Base-by-base conservation (phyloP, 1,139 yeast species). In the Hansenula sp. region DNA sequence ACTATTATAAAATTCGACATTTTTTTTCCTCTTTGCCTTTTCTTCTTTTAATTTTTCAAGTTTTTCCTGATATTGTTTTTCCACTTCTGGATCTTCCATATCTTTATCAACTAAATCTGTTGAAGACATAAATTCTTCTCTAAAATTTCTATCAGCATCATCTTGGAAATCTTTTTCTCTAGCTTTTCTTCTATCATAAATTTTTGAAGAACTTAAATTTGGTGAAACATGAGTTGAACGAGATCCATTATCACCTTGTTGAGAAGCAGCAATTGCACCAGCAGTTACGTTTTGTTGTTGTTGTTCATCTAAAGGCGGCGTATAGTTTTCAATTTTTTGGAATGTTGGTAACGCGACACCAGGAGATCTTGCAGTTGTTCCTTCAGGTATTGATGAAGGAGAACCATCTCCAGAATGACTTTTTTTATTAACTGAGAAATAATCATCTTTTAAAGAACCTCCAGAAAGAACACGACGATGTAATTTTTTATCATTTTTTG, bases 391-490 rank as follows among this genome's bases (percentile, higher is more conserved):
- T 22, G 41, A 20, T 12, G 11, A 9, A n/a, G 36, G 25, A 9
- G 39, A 32, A 3, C 30, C 36, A 14, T 29, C 37, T 11, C 32
- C 32, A 24, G 44, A 25, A 20, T 27, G 34, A 32, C 16, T 32
- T 32, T 2, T 14, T 22, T 22, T 27, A 36, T 21, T 35, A 16
- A 29, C 29, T 3, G 48, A 14, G 34, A 50, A 46, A 32, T 48
- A 44, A 34, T 50, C 56, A 24, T 33, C 35, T 33, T 46, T 44
- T 16, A 45, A 16, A 2, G 55, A 49, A n/a, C 47, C 33, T 8
- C 55, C 42, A n/a, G 55, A 50, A 11, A 53, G 47, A 4, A 52
- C 56, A 14, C 47, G 38, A 39, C 48, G 52, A 42, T 53, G 57
- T 42, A 52, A 45, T 38, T 47, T 49, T 39, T 51, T 45, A 22